Evolutionary conservation across 2,329 filamentous ascomycete genomes (phyloP), one percentile per base, ranked within the genome.

Genomic region (Lomentospora prolificans): DNA sequence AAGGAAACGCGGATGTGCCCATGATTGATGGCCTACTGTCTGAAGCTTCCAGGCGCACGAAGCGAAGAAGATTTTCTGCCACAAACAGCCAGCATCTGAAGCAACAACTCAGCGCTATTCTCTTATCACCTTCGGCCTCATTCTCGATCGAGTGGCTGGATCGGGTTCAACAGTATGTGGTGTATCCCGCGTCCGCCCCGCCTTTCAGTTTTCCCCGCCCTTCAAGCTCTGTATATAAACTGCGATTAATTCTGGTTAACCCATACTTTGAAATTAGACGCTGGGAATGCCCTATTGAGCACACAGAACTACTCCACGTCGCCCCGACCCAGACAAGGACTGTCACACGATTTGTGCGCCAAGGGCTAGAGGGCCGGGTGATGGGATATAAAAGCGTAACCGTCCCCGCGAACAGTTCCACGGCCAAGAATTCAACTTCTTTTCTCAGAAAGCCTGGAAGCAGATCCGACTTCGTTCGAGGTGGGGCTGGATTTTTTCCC

Each of bases 351-450:
- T 99, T 99, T 69, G 87, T 85, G 48, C 81, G 94, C 56, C 90
- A 96, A 70, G 94, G 94, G 4, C 78, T 97, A 12, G 90, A 97
- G 70, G 94, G 94, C 22, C 82, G 87, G 54, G 92, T 99, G 24
- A 95, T 89, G 7, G 91, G 91, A 53, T 97, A 99, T 70, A 87
- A 86, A 66, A 94, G 96, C 68, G 89, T 97, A 53, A 96, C 94
- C 1, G 84, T 97, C 7, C 90, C 92, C 4, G 89, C 89, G 31
- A 88, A 85, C 64, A 95, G 87, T 64, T 89, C 88, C 14, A 96
- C 89, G 14, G 92, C 90, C 51, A 99, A 96, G 72, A 96, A 95
- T 66, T 96, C 90, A 2, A 97, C 91, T 0, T 96, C 90, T 4
- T 76, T 96, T 41, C 75, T 88, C 14, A 82, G 94, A 50, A 95